Conservation (phyloP, 257 asterid genomes). For the Salvia splendens region DNA sequence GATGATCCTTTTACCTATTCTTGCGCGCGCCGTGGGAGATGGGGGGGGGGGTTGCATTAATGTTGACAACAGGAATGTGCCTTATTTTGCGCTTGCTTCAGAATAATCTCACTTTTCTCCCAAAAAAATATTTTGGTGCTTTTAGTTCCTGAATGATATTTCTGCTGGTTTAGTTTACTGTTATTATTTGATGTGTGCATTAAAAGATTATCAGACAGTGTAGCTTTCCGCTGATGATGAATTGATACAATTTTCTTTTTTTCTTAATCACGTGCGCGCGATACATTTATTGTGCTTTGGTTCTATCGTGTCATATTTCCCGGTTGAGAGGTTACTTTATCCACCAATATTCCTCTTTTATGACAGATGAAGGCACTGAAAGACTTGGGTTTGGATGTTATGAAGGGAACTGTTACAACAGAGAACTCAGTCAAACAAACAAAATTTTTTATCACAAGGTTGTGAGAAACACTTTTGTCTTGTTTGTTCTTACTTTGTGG, state of each 20-base stretch:
- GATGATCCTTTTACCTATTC: too few relatives aligned
- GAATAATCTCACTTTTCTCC: not conserved
- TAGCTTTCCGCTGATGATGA: slow-evolving; percentile 12
- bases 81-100: not conserved
- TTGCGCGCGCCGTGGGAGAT: too few relatives aligned
- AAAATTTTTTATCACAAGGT: slow-evolving; percentile 66
- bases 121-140: not conserved
- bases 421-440: slow-evolving; percentile 77
- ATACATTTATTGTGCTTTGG: not conserved
- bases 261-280: not conserved
- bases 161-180: not conserved
- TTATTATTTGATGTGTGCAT: not conserved
- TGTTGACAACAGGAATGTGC: not conserved
- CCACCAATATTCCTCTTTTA: slow-evolving; percentile 25
- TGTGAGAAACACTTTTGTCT: slow-evolving; percentile 50
- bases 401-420: slow-evolving; percentile 85
- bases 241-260: slow-evolving; percentile 11
- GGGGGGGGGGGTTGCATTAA: not conserved
- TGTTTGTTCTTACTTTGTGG: slow-evolving; percentile 11
- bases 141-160: not conserved
- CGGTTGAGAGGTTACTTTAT: slow-evolving; percentile 25
- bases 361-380: slow-evolving; percentile 93
- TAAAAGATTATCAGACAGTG: slow-evolving; percentile 21
- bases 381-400: slow-evolving; percentile 91
- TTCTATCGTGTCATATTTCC: slow-evolving; percentile 17